Percentiles rank a stretch among this genome's conserved stretches.
phyloP scores from a whole-genome alignment of 2,329 filamentous ascomycete genomes.

The Nannizziopsis barbatae region DNA sequence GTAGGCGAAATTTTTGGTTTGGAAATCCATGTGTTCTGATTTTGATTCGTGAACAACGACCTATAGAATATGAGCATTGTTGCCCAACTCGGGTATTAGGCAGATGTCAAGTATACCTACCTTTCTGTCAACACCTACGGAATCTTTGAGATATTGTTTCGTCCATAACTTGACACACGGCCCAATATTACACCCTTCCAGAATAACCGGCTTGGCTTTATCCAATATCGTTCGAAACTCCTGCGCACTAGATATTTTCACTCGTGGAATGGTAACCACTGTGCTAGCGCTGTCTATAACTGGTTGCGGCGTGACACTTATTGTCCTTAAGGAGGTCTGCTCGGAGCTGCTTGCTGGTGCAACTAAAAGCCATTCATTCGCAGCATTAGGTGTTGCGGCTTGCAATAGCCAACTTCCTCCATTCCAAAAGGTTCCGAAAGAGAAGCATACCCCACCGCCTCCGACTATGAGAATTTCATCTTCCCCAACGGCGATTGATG shows the following conservation, averaged over 20 bases:
- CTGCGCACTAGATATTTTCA: constrained; percentile 41
- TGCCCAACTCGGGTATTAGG: constrained; percentile 8
- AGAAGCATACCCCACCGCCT: constrained; percentile 80
- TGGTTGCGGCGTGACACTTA: constrained; percentile 1
- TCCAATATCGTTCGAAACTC: constrained; percentile 52
- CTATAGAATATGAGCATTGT: constrained; percentile 28
- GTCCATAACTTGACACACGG: constrained; percentile 58
- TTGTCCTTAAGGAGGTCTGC: constrained; percentile 10
- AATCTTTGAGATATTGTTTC: constrained; percentile 52
- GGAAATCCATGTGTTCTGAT: constrained; percentile 63
- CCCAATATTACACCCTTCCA: constrained; percentile 57
- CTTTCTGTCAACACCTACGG: constrained; percentile 50
- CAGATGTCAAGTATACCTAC: constrained; percentile 29
- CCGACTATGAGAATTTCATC: constrained; percentile 54
- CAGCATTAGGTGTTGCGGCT: constrained; percentile 18
- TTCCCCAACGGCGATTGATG: constrained; percentile 39
- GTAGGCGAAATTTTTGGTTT: constrained; percentile 72
- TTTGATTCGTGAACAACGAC: constrained; percentile 63
- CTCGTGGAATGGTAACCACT: constrained; percentile 38
- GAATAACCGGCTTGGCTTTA: constrained; percentile 50
- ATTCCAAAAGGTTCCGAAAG: constrained; percentile 81
- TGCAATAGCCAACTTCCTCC: constrained; percentile 44
- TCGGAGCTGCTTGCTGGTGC: constrained; percentile 15
- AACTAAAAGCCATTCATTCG: constrained; percentile 27
- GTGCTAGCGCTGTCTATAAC: constrained; percentile 16